These are phyloP conservation scores for Aspergillus sp. DNA, from an alignment of 2,329 filamentous ascomycete species.

Conservation along the genomic window DNA sequence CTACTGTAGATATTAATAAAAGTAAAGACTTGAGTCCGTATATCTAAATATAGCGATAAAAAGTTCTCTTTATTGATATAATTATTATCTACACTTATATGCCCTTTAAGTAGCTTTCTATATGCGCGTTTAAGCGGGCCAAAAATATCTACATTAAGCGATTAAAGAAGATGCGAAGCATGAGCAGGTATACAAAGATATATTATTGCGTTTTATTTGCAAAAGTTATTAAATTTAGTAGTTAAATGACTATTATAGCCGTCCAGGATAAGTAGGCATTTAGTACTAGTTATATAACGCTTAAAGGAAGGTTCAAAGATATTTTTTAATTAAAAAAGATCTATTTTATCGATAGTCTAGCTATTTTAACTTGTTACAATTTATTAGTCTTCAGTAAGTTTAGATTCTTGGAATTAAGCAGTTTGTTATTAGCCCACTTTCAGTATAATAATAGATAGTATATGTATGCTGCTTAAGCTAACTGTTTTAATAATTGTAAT, in stretches of 20 bases:
- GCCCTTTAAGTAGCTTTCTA: conserved; percentile 1
- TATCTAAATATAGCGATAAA: background rate
- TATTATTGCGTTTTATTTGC: conserved; percentile 1
- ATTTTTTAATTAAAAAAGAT: background rate
- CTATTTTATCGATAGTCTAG: background rate
- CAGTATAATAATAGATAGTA: too few relatives aligned
- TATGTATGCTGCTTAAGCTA: too few relatives aligned
- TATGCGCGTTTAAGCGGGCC: conserved; percentile 3
- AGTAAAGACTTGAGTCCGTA: background rate
- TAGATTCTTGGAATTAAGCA: too few relatives aligned
- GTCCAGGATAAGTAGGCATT: conserved; percentile 1
- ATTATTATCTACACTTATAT: background rate
- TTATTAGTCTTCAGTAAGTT: too few relatives aligned
- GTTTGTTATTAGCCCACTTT: too few relatives aligned
- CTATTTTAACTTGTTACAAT: too few relatives aligned
- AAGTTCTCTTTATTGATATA: background rate
- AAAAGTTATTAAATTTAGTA: conserved; percentile 10
- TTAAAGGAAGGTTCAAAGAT: background rate
- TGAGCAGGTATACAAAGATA: conserved; percentile 5
- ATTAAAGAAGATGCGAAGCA: conserved; percentile 8
- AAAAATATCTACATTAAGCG: conserved; percentile 6
- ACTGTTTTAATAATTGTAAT: too few relatives aligned
- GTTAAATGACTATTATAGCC: background rate
- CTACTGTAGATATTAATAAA: conserved; percentile 5
- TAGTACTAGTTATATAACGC: background rate